Base-by-base conservation (phyloP, 768 basidiomycete genomes). In the Naganishia antarctica region DNA sequence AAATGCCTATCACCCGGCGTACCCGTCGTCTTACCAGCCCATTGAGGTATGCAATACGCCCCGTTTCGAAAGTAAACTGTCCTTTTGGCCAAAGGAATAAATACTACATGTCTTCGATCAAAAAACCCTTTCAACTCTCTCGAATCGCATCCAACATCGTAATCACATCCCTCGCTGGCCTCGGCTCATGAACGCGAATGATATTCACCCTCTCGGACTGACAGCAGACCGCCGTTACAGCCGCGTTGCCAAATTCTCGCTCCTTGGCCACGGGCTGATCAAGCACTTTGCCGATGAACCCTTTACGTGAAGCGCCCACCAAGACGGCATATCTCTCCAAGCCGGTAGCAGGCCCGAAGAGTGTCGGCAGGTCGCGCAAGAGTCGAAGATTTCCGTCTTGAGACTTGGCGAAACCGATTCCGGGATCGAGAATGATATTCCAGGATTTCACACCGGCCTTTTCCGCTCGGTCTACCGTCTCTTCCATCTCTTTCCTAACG, bases 331-430 rank as follows among this genome's bases (percentile, higher is more conserved):
- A 86, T 83, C 40, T 86, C 83, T 53, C 78, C 63, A 71, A 45
- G 2, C 31, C 58, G 15, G 60, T 66, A 12, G 48, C 61, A 23
- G 41, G 3, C 80, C 79, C 66, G 87, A 88, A 45, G 44, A 89
- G 60, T 13, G 74, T 51, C 66, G 74, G 21, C 73, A 81, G 57
- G 80, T 82, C 69, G 11, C 86, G 81, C 51, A 98, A 74, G 12
- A 94, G 70, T 66, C 82, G 80, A 34, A 91, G 68, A 76, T 94
- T 93, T 4, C 83, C 90, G 29, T 85, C 82, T 2, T 86, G 74
- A 0, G 85, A 83, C 78, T 97, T 97, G 77, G 92, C 94, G 76
- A 97, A 99, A 34, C 96, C 94, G 59, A 98, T 80, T 0, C 94
- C 94, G 3, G 94, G 90, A 78, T 97, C 96, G 26, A 87, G 82